Base-by-base conservation (phyloP, 139 green algal species). In the Chlorella sp. region DNA sequence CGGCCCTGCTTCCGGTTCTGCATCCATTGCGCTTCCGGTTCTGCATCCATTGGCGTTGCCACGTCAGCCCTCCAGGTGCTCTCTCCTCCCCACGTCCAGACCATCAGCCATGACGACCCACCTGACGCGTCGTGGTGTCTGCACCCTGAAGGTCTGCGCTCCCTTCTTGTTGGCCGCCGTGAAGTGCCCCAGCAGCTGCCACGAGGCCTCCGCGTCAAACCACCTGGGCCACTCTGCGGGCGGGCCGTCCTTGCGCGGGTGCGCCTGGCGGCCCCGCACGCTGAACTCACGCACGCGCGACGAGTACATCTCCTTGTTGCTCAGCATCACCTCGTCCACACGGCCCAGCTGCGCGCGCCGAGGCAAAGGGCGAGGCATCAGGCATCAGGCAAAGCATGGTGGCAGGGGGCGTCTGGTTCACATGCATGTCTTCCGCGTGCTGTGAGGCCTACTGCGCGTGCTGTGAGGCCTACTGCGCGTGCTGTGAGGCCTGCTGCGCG, bases 261-360 rank as follows among this genome's bases (percentile, higher is more conserved):
- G 79, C 22, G 31, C 59, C 62, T 85, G 79, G 0, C 79, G 79
- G 61, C 79, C 79, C 72, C 77, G 78, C 31, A 85, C 79, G 30
- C 75, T 69, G 60, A 95, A 95, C 20, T 89, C 83, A 10, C 34
- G 31, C 17, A 85, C 71, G 20, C 79, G 74, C 17, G 49, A 72
- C 62, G 71, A 91, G 80, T 96, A 96, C 62, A 96, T 88, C 83
- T 96, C 91, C 68, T 89, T 87, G 82, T 92, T 92, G 1, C 75
- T 83, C 17, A 93, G 73, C 74, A 85, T 73, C 6, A 92, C 30
- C 10, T 77, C 75, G 51, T 89, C 82, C 35, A 91, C 77, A 14
- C 81, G 85, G 0, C 81, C 86, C 68, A 88, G 69, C 80, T 89
- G 82, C 51, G 42, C 10, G 10, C 42, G 17, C n/a, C n/a, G n/a